Conservation (phyloP, 2,329 filamentous ascomycete genomes). For the Alternaria brassicae region DNA sequence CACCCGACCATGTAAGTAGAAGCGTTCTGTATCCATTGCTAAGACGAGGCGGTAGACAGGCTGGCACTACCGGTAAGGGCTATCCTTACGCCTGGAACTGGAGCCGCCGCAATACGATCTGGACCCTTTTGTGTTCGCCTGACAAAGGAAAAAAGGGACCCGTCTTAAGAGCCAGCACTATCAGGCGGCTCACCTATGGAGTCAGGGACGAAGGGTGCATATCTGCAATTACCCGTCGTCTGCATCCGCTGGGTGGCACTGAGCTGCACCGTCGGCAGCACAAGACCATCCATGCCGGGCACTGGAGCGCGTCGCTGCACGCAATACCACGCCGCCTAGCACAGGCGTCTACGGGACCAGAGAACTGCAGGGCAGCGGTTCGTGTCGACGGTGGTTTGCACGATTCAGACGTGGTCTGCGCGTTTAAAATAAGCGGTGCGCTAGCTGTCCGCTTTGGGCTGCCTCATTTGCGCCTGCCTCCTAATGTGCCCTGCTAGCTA, state of each 20-base stretch:
- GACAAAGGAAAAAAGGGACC: constrained; percentile 12
- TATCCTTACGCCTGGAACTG: constrained; percentile 18
- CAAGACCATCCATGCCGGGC: constrained; percentile 14
- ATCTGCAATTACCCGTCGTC: constrained; percentile 20
- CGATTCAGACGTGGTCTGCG: constrained; percentile 33
- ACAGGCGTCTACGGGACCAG: constrained; percentile 29
- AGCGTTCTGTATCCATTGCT: constrained; percentile 2
- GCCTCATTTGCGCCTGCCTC: constrained; percentile 48
- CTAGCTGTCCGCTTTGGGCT: constrained; percentile 33
- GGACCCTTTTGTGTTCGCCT: constrained; percentile 19
- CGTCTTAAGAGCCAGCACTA: constrained; percentile 3
- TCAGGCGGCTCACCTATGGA: constrained; percentile 21
- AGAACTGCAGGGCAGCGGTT: constrained; percentile 26
- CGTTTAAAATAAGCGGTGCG: constrained; percentile 40
- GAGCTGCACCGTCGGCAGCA: constrained; percentile 9
- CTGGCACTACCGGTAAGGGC: constrained; percentile 21
- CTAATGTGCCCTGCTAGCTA: constrained; percentile 42
- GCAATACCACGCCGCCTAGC: constrained; percentile 31
- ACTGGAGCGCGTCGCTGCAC: constrained; percentile 22
- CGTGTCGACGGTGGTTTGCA: constrained; percentile 21
- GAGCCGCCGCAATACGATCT: constrained; percentile 25
- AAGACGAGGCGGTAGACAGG: constrained; percentile 9
- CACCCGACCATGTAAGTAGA: constrained; percentile 17
- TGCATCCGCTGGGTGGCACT: constrained; percentile 8
- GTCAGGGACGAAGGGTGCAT: constrained; percentile 28